Conservation (phyloP, 768 basidiomycete genomes). For the Paxillus involutus region DNA sequence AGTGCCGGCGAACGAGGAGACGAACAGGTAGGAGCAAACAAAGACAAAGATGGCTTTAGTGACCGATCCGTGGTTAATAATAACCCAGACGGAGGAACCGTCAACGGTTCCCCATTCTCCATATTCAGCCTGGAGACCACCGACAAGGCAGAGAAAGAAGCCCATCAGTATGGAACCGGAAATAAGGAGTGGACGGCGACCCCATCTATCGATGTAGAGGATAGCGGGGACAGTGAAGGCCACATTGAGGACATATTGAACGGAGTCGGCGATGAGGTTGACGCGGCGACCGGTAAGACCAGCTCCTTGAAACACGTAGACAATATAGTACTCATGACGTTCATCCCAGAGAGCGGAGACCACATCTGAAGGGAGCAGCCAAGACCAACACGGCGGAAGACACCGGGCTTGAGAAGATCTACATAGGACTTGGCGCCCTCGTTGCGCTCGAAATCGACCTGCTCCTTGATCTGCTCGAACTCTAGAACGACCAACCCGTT, state of each 20-base stretch:
- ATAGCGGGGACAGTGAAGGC: slow-evolving; percentile 45
- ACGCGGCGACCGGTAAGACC: slow-evolving; percentile 74
- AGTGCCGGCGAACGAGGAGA: slow-evolving; percentile 71
- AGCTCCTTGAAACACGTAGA: slow-evolving; percentile 76
- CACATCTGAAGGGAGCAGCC: slow-evolving; percentile 78
- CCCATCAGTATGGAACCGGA: slow-evolving; percentile 67
- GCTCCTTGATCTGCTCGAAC: slow-evolving; percentile 61
- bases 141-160: slow-evolving; percentile 76
- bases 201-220: slow-evolving; percentile 75
- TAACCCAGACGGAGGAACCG: slow-evolving; percentile 54
- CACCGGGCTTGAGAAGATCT: slow-evolving; percentile 65
- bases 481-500: slow-evolving; percentile 68
- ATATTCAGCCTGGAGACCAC: slow-evolving; percentile 67
- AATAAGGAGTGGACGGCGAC: slow-evolving; percentile 74
- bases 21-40: slow-evolving; percentile 75
- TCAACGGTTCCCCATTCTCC: slow-evolving; percentile 60
- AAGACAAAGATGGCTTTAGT: slow-evolving; percentile 79
- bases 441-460: slow-evolving; percentile 58
- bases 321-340: slow-evolving; percentile 66
- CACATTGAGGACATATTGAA: slow-evolving; percentile 52
- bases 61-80: slow-evolving; percentile 49
- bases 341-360: slow-evolving; percentile 79
- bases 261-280: slow-evolving; percentile 73
- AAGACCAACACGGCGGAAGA: slow-evolving; percentile 68
- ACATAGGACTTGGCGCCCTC: slow-evolving; percentile 71